phyloP scores from a whole-genome alignment of 805 yeast genomes.

The Ogataea dorogensis region DNA sequence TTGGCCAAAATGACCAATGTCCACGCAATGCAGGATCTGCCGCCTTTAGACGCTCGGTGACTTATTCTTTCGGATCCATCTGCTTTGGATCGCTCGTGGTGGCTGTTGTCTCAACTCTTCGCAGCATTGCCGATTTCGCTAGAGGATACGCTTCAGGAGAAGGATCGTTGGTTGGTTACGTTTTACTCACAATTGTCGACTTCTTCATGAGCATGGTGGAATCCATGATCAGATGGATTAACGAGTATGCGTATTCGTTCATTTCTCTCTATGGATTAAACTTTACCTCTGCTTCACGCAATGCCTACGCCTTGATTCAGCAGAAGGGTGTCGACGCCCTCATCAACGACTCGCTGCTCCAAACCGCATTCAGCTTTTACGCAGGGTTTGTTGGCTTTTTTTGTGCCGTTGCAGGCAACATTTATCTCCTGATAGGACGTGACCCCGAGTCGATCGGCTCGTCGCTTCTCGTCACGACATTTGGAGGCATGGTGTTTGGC shows the following conservation, averaged over 20 bases:
- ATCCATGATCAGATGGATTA: constrained; percentile 62
- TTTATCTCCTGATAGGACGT: not conserved
- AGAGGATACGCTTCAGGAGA: constrained; percentile 14
- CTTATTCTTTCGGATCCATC: constrained; percentile 86
- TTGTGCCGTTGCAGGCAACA: constrained; percentile 5
- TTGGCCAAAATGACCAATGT: constrained; percentile 47
- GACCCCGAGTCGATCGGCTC: too few species aligned
- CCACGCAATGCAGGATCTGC: constrained; percentile 79
- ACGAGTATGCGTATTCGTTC: constrained; percentile 84
- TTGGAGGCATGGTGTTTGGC: constrained; percentile 67
- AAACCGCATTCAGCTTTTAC: constrained; percentile 70
- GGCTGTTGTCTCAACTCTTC: constrained; percentile 53
- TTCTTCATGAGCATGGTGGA: constrained; percentile 33
- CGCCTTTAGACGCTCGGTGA: constrained; percentile 70
- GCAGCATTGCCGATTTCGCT: constrained; percentile 6
- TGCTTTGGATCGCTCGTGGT: constrained; percentile 79
- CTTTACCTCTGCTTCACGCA: constrained; percentile 70
- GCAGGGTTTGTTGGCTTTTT: constrained; percentile 59
- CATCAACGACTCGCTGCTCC: constrained; percentile 78
- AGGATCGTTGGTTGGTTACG: constrained; percentile 8
- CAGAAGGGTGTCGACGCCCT: constrained; percentile 81
- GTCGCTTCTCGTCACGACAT: too few species aligned
- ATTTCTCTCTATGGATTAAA: constrained; percentile 85
- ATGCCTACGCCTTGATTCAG: constrained; percentile 70
- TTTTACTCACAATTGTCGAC: constrained; percentile 11